Conservation (phyloP, 2,329 filamentous ascomycete genomes). For the Didymella exigua region DNA sequence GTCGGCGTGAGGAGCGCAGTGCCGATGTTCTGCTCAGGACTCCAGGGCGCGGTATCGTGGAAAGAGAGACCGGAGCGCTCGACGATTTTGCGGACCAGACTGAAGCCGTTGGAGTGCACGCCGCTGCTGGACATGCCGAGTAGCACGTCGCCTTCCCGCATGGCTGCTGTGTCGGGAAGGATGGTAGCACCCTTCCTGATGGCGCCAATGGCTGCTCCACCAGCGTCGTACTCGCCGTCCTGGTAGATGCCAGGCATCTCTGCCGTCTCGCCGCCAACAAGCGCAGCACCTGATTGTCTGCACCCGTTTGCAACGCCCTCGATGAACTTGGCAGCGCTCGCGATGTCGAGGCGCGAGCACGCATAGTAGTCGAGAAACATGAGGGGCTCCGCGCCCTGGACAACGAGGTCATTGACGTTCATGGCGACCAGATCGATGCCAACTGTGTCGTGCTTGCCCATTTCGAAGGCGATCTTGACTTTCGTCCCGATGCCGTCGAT, state of each 20-base stretch:
- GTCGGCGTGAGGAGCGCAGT: constrained; percentile 85
- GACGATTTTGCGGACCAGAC: constrained; percentile 89
- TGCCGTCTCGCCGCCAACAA: constrained; percentile 96
- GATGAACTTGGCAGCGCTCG: constrained; percentile 82
- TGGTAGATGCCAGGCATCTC: constrained; percentile 98
- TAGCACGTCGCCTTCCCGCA: constrained; percentile 82
- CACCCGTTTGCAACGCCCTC: constrained; percentile 89
- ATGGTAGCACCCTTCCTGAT: constrained; percentile 69
- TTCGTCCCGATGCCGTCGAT: constrained; percentile 98
- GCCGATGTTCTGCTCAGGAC: constrained; percentile 67
- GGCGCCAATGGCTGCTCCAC: constrained; percentile 86
- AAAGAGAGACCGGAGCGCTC: constrained; percentile 74
- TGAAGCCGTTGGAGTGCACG: constrained; percentile 96
- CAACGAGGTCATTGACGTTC: constrained; percentile 98
- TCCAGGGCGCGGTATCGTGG: constrained; percentile 78
- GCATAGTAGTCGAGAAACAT: constrained; percentile 99
- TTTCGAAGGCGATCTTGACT: constrained; percentile 90
- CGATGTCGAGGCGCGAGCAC: constrained; percentile 82
- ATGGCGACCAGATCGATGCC: constrained; percentile 97
- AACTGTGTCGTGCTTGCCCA: constrained; percentile 90
- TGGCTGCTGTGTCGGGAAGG: constrained; percentile 75
- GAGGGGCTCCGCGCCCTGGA: constrained; percentile 91
- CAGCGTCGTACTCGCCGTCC: constrained; percentile 88
- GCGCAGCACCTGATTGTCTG: constrained; percentile 79
- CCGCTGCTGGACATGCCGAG: constrained; percentile 85